Base-by-base conservation (phyloP, 2,329 filamentous ascomycete species). In the Aspergillus amoenus region DNA sequence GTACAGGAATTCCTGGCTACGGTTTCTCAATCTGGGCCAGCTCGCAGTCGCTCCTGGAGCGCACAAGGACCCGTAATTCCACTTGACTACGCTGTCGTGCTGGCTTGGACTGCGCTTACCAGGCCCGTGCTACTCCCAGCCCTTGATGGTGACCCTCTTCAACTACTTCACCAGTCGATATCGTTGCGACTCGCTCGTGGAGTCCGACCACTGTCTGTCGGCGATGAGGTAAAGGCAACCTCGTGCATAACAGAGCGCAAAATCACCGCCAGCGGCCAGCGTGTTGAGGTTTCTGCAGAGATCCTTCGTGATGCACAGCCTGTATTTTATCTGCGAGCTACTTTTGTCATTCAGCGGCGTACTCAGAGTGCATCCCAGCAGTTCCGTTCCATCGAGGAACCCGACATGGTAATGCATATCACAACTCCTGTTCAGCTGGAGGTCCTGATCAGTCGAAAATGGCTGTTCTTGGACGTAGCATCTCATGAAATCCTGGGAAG, bases 61-160 rank as follows among this genome's bases (percentile, higher is more conserved):
- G 43, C 44, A 12, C 12, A 39, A 32, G 48, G 55, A 12, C 18
- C 34, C 24, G 5, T 34, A 30, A n/a, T 45, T 15, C 55, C 55
- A 4, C 32, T 57, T 37, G 55, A 57, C 48, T 46, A 52, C 11
- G 48, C 48, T 11, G 44, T 52, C 24, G 48, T 57, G 1, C n/a
- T 52, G 8, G 55, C 55, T 12, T 57, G 55, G 55, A 50, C 44
- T 21, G 47, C 27, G 11, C 48, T 57, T 11, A 50, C 50, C 17
- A 45, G 41, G 22, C 49, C 48, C 8, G 21, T 57, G 2, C 37
- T 52, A 12, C 27, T 41, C 32, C 8, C 41, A 3, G 47, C 13
- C 3, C 30, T 57, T 15, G 37, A 48, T 1, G 55, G 48, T 5
- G 55, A 57, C 21, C 32, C 50, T 3, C 41, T 57, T n/a, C 55